Percentiles rank a stretch among this genome's conserved stretches.
These are phyloP conservation scores for Jamesozyma spencerorum DNA, from an alignment of 805 yeast species.

Conservation along the genomic window DNA sequence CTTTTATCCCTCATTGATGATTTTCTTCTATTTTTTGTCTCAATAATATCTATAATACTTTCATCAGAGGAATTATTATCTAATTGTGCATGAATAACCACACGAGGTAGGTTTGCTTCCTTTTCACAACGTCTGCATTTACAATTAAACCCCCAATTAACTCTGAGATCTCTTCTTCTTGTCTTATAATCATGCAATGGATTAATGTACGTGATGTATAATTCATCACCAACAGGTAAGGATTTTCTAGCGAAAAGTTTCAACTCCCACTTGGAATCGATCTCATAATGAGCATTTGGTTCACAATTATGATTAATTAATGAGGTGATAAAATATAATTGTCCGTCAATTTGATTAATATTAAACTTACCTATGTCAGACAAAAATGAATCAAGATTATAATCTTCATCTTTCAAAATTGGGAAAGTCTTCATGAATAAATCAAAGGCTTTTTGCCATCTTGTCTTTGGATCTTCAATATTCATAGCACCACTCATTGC, in stretches of 20 bases:
- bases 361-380: conserved; percentile 62
- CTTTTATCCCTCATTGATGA: conserved; percentile 27
- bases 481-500: conserved; percentile 36
- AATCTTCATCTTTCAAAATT: conserved; percentile 14
- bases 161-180: conserved; percentile 55
- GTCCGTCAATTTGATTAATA: conserved; percentile 61
- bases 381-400: conserved; percentile 44
- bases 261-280: conserved; percentile 40
- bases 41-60: background rate
- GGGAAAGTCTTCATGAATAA: conserved; percentile 43
- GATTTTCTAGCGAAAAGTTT: conserved; percentile 50
- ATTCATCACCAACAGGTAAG: conserved; percentile 56
- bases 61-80: too few species aligned
- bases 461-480: conserved; percentile 30
- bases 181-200: conserved; percentile 53
- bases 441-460: conserved; percentile 53
- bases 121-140: conserved; percentile 54
- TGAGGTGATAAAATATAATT: conserved; percentile 52
- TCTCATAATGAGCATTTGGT: conserved; percentile 54
- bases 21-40: conserved; percentile 15
- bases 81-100: too few species aligned
- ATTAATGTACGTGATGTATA: conserved; percentile 60
- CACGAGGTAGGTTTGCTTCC: conserved; percentile 31
- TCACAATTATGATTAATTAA: conserved; percentile 71
- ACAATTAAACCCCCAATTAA: conserved; percentile 76